Base-by-base conservation (phyloP, 257 asterid genomes). In the Gardenia jasminoides region DNA sequence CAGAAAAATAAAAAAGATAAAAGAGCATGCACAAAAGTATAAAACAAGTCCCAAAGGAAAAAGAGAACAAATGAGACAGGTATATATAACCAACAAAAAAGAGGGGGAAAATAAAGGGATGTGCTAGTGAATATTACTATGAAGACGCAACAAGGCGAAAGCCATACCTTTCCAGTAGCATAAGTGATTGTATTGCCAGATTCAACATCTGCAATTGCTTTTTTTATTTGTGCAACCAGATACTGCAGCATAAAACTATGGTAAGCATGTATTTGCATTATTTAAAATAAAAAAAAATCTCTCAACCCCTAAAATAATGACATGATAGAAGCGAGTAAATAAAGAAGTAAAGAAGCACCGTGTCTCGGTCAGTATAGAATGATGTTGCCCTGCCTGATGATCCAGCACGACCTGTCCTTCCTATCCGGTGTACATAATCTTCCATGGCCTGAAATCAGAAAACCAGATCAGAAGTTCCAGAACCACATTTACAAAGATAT, bases 351-450 rank as follows among this genome's bases (percentile, higher is more conserved):
- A 75, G 72, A 73, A 69, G 70, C 79, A 93, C 98, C 97, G 81
- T 84, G 85, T 93, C 96, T 46, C 96, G 96, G 80, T 93, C 98
- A 41, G 91, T 90, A 75, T 89, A 90, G 83, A 90, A 92, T 13
- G 98, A 92, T 54, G 97, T 90, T 72, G 97, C 96, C 86, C 83
- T 90, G 81, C 98, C 97, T 36, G 97, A 90, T 72, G 96, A 87
- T 70, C 98, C 98, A 20, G 97, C 97, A 79, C 98, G 98, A 70
- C 98, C 98, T 20, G 98, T 93, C 83, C 98, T 86, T 76, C 98
- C 98, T 79, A 93, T 89, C 56, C 98, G 91, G 85, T 92, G 98
- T 44, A 93, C 96, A 76, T 92, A 93, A 82, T 93, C 96, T 87
- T 93, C 98, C 97, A 92, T 92, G 69, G 97, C 86, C 97, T 90